Evolutionary conservation across 306 rosid genomes (phyloP), one percentile per base, ranked within the genome.

Genomic region (Pyrus betulifolia): DNA sequence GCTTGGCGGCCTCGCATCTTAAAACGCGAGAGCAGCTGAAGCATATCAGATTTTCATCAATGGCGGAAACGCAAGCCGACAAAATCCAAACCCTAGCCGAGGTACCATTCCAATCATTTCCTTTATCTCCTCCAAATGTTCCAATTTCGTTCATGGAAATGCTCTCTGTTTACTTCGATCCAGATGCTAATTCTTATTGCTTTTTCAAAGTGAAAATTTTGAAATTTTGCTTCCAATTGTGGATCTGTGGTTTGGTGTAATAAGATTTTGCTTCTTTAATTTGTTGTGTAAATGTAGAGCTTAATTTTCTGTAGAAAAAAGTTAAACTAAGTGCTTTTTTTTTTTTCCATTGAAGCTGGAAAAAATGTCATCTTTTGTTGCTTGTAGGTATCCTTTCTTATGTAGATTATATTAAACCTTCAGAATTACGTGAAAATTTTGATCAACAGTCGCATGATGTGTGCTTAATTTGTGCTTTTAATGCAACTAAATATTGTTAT

Each of bases 31-130:
- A 12, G 70, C 61, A 67, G 69, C 78, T 52, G 64, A 61, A 61
- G 55, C 72, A 17, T 67, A 77, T 74, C 80, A 23, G 14, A 79
- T 27, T 46, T 46, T 55, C 88, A 70, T 78, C 91, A 68, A 94
- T 94, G 98, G 93, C 97, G 88, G 98, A 88, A 70, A 35, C 87
- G 57, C 75, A 81, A 62, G 76, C 75, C 63, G 83, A 84, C 77
- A 84, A 81, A 18, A 55, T 81, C 62, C 90, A 51, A 75, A 74
- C 96, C 73, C 89, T 94, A 0, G 85, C 93, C 25, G 92, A 94
- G 97, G 98, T 92, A 76, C 27, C 22, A 5, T 60, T 54, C 57
- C 4, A 14, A 23, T 73, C 28, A 7, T 33, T 13, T 11, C 52
- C 31, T 59, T 30, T 13, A 9, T 0, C 1, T 10, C 17, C 17